A percentile compares a stretch with the other conserved stretches of the same genome.
Evolutionary conservation across 2,329 filamentous ascomycete species (phyloP).

Genomic region (Penicillium polonicum): DNA sequence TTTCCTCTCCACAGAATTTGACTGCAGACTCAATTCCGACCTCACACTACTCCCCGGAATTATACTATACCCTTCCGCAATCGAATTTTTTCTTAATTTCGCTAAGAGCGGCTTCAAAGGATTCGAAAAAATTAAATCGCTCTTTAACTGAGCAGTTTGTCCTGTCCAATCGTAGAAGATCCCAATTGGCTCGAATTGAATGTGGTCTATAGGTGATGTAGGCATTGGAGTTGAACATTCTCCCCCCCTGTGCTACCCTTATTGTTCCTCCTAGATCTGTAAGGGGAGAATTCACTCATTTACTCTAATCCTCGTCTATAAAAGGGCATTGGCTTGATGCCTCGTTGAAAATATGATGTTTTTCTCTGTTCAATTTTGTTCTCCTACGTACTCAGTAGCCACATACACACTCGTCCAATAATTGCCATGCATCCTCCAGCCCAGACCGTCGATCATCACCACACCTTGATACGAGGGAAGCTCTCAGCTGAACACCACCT

Average conservation of each 20-base stretch:
- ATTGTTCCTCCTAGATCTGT: background rate
- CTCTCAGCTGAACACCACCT: conserved; percentile 1
- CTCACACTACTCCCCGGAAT: conserved; percentile 4
- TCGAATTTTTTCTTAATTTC: background rate
- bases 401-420: background rate
- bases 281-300: background rate
- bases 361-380: background rate
- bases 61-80: conserved; percentile 7
- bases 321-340: background rate
- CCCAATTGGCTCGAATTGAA: background rate
- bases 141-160: conserved; percentile 19
- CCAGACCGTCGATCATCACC: conserved; percentile 9
- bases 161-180: conserved; percentile 17
- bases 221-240: background rate
- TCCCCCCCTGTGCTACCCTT: background rate
- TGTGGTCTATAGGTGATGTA: background rate
- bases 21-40: conserved; percentile 3
- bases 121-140: background rate
- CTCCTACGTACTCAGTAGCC: background rate
- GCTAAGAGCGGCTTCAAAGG: background rate
- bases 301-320: background rate
- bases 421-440: conserved; percentile 11
- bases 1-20: conserved; percentile 18
- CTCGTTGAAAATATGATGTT: background rate
- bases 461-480: conserved; percentile 14